Evolutionary conservation across 805 yeast genomes (phyloP), one percentile per base, ranked within the genome.

Genomic region (Metschnikowia noctiluminum): DNA sequence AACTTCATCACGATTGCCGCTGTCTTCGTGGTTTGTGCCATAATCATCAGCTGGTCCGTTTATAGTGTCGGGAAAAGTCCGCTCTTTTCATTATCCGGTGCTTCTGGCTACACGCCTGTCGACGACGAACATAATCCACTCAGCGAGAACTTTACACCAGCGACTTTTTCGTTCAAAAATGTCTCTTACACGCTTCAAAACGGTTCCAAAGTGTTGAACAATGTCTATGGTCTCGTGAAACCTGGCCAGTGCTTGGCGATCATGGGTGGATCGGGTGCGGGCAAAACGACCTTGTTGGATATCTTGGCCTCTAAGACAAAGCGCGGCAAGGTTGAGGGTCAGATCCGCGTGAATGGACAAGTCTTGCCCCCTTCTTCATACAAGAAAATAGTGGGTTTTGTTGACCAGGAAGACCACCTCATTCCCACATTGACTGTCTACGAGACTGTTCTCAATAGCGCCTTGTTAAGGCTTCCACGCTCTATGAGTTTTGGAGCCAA

Each of bases 211-310:
- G 82, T 94, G 4, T 74, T 94, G 50, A 74, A 78, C 11, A 73
- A 77, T 28, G 76, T 89, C 0, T 82, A 80, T 56, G 99, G 99
- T 9, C 57, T 81, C 12, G 96, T 84, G 2, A 80, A 81, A 44
- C 96, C 97, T 2, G 86, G 97, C 35, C 90, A 90, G 63, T 86
- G 96, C 52, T 65, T 90, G 63, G 98, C 99, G 0, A 89, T 94
- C 38, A 89, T 94, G 96, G 99, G 99, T 39, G 97, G 97, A 1
- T 91, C 97, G 0, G 99, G 99, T 43, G 98, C 99, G 12, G 99
- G 99, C 45, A 94, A 94, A 63, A 92, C 99, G 0, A 92, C 99
- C 0, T 69, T 94, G 38, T 71, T 94, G 44, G 99, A 94, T 62
- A 90, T 94, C 50, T 71, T 94, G 48, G 98, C 98, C 0, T 87